Evolutionary conservation across 1,284 basidiomycete genomes (phyloP).

Genomic region (Ceratorhiza oryzae-sativae): DNA sequence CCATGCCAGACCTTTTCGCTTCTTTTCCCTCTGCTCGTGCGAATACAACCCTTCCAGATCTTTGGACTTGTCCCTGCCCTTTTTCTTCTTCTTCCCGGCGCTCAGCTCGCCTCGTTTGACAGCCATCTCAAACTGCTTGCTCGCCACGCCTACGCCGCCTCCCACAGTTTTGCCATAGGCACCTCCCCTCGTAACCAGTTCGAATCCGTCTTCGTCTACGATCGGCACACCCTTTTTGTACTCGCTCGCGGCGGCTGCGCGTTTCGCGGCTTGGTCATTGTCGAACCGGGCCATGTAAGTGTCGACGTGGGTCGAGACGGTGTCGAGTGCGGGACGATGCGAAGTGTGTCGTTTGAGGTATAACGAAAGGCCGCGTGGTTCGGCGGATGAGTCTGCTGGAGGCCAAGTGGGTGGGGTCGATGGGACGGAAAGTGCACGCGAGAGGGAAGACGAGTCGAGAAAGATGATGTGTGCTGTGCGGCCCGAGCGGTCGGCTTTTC

Average conservation of each 20-base stretch:
- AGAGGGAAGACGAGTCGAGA: slow-evolving; percentile 74
- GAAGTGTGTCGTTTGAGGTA: slow-evolving; percentile 69
- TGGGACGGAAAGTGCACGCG: slow-evolving; percentile 62
- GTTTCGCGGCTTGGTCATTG: slow-evolving; percentile 69
- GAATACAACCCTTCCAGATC: slow-evolving; percentile 83
- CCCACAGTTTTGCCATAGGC: slow-evolving; percentile 85
- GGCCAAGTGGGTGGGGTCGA: slow-evolving; percentile 63
- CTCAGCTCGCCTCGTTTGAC: slow-evolving; percentile 54
- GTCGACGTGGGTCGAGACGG: slow-evolving; percentile 77
- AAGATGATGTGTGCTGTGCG: slow-evolving; percentile 78
- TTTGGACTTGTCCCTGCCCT: slow-evolving; percentile 69
- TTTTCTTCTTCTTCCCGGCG: slow-evolving; percentile 57
- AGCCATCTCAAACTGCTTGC: slow-evolving; percentile 69
- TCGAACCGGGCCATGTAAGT: slow-evolving; percentile 78
- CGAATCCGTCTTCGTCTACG: slow-evolving; percentile 92
- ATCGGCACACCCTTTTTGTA: slow-evolving; percentile 82
- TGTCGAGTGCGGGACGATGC: slow-evolving; percentile 72
- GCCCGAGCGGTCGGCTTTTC: slow-evolving; percentile 61
- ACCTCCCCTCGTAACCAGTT: slow-evolving; percentile 85
- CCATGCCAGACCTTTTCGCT: slow-evolving; percentile 70
- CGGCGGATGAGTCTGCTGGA: slow-evolving; percentile 52
- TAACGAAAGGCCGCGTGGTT: slow-evolving; percentile 71
- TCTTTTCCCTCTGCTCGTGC: slow-evolving; percentile 88
- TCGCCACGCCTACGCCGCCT: slow-evolving; percentile 79
- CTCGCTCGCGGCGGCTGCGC: slow-evolving; percentile 58